Conservation (phyloP, 257 asterid species). For the Solanum pinnatisectum region DNA sequence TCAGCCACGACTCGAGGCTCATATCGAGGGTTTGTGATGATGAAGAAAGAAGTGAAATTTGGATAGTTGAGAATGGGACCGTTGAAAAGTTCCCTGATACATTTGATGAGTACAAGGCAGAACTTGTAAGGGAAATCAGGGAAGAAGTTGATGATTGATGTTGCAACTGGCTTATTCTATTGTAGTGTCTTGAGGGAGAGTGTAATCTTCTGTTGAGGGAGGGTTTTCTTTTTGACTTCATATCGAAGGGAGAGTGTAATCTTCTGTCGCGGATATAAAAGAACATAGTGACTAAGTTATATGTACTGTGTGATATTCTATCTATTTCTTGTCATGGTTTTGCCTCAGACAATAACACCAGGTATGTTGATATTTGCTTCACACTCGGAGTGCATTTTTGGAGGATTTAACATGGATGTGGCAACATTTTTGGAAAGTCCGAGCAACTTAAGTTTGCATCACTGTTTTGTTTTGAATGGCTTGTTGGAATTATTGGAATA, state of each 20-base stretch:
- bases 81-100: slow-evolving; percentile 20
- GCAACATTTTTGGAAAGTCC: neutral
- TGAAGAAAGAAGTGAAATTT: slow-evolving; percentile 32
- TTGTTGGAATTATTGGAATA: neutral
- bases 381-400: no score
- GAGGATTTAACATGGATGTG: neutral
- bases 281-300: neutral
- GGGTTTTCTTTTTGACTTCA: neutral
- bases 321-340: neutral
- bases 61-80: slow-evolving; percentile 39
- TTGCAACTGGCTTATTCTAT: neutral
- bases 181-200: neutral
- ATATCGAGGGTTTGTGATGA: slow-evolving; percentile 33
- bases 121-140: slow-evolving; percentile 29
- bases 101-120: slow-evolving; percentile 31
- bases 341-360: neutral
- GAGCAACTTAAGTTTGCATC: neutral
- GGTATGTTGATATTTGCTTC: neutral
- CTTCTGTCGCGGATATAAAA: neutral
- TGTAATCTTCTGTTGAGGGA: neutral
- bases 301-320: neutral
- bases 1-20: slow-evolving; percentile 34
- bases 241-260: neutral
- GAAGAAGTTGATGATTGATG: slow-evolving; percentile 34
- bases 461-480: neutral